Base-by-base conservation (phyloP, 352 stramenopile species). In the Globisporangium spinosum region DNA sequence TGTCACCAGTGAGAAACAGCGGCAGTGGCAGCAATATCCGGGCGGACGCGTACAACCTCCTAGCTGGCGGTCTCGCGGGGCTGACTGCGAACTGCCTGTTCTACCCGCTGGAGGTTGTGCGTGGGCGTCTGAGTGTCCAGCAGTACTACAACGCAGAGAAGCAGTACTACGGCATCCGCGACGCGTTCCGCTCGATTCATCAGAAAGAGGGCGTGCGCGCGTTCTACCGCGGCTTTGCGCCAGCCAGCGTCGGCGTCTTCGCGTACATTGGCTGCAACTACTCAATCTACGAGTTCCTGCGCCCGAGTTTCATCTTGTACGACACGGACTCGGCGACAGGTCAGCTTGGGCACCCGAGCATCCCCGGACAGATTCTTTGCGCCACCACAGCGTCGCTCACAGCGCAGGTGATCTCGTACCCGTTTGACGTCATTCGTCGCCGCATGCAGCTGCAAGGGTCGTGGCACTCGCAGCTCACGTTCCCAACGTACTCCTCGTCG, bases 221-320 rank as follows among this genome's bases (percentile, higher is more conserved):
- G n/a, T 89, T 96, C 47, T 96, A 94, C 62, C 79, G 79, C 17
- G 88, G 88, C 23, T 94, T 94, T 72, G 71, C 66, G 2, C 77
- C 84, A 8, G 80, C 85, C 32, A 93, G 77, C 65, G 69, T 94
- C 49, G 88, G 88, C 5, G 81, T 91, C 9, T 92, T 91, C 65
- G 78, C 77, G 40, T 96, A 94, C 77, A 94, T 94, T 49, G 88
- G 88, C 43, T 87, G 85, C 68, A 94, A 93, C 70, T 89, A 91
- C 69, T 76, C 87, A 15, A 83, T 94, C 15, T 96, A 96, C 70
- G 88, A 94, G 70, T 90, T 79, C 40, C 69, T 94, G n/a, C 83
- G 88, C 0, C 88, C 88, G 15, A 76, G 89, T 23, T 90, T 95
- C 34, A 80, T 93, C 60, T 69, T 93, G 20, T 93, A 94, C 75